Evolutionary conservation across 108 stramenopile species (phyloP).

Genomic region (Mayamaea pseudoterrestris): DNA sequence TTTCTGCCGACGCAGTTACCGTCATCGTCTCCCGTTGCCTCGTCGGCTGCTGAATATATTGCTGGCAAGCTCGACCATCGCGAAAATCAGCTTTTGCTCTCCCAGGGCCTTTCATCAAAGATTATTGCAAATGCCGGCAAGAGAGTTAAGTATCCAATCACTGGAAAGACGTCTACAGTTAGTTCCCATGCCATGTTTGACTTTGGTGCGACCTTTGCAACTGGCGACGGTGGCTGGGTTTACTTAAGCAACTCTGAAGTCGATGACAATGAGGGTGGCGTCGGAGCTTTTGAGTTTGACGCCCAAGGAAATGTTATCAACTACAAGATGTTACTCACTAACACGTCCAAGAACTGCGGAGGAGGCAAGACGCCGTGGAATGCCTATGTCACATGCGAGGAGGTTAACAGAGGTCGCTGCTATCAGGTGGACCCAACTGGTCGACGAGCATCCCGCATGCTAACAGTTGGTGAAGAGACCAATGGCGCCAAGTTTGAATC

Average conservation of each 20-base stretch:
- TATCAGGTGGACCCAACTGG: conserved; percentile 27
- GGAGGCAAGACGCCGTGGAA: conserved; percentile 44
- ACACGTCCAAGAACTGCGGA: conserved; percentile 34
- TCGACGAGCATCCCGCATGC: conserved; percentile 11
- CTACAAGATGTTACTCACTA: conserved; percentile 15
- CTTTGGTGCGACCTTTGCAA: conserved; percentile 22
- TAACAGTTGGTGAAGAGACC: conserved; percentile 24
- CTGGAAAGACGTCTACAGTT: conserved; percentile 10
- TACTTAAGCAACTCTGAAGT: conserved; percentile 50
- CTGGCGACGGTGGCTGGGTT: conserved; percentile 31
- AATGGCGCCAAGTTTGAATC: conserved; percentile 22
- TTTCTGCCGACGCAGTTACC: too few species aligned
- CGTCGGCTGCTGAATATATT: too few species aligned
- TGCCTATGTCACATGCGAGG: conserved; percentile 36
- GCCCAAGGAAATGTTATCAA: conserved; percentile 18
- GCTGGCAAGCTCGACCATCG: too few species aligned
- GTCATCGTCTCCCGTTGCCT: too few species aligned
- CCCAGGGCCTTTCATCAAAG: conserved; percentile 15
- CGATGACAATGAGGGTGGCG: conserved; percentile 19
- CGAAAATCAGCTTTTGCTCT: conserved; percentile 20
- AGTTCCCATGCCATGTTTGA: conserved; percentile 38
- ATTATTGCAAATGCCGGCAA: conserved; percentile 15
- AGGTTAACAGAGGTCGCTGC: conserved; percentile 10
- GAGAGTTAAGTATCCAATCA: conserved; percentile 8
- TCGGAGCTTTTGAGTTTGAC: conserved; percentile 26